Percentiles rank a stretch among this genome's conserved stretches.
Conservation (phyloP, 2,329 filamentous ascomycete species). For the Aspergillus latus region DNA sequence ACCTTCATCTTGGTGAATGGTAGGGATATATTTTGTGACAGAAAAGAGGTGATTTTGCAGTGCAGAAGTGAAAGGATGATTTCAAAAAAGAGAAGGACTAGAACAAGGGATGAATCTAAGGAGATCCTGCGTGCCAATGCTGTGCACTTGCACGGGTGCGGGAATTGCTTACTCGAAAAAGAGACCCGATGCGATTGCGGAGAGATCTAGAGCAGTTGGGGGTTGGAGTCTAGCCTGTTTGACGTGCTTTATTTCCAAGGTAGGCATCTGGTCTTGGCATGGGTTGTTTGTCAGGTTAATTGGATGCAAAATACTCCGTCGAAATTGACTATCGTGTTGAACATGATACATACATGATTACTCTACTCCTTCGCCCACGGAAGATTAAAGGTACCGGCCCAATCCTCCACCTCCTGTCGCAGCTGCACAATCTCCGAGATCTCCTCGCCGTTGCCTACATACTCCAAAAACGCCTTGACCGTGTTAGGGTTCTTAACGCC, state of each 20-base stretch:
- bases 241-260: neutral
- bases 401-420: conserved; percentile 84
- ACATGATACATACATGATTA: conserved; percentile 20
- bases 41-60: neutral
- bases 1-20: conserved; percentile 38
- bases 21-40: neutral
- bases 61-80: neutral
- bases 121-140: too few relatives aligned
- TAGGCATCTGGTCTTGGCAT: neutral
- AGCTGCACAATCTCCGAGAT: conserved; percentile 80
- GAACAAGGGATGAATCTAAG: neutral
- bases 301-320: neutral
- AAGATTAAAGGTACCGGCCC: conserved; percentile 88
- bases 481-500: conserved; percentile 96
- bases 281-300: neutral
- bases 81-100: too few relatives aligned
- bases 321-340: conserved; percentile 12
- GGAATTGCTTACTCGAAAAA: conserved; percentile 1
- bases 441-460: conserved; percentile 76
- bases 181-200: neutral
- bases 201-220: neutral
- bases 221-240: neutral
- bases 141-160: neutral
- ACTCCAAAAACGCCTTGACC: conserved; percentile 96
- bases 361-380: conserved; percentile 68